A percentile compares a stretch with the other conserved stretches of the same genome.
Evolutionary conservation across 2,329 filamentous ascomycete genomes (phyloP).

Genomic region (Penicillium sp.): DNA sequence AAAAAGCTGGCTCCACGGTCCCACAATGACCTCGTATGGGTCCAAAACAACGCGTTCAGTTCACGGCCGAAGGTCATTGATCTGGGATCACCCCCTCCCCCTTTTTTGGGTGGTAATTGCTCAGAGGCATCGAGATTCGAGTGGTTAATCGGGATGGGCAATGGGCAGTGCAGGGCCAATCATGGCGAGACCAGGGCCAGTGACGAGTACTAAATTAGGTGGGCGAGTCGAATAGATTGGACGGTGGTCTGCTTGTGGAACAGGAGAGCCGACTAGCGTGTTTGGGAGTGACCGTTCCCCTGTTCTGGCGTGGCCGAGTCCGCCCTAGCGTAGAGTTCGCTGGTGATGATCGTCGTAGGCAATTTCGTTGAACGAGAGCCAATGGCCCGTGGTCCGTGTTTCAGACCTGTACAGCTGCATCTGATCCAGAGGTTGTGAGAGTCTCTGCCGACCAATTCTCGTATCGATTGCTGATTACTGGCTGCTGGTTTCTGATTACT

Average conservation of each 20-base stretch:
- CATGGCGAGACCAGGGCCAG: slow-evolving; percentile 2
- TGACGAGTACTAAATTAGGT: slow-evolving; percentile 2
- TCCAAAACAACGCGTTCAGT: slow-evolving; percentile 21
- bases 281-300: slow-evolving; percentile 19
- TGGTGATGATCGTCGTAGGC: slow-evolving; percentile 26
- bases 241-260: slow-evolving; percentile 11
- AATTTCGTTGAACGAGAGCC: slow-evolving; percentile 25
- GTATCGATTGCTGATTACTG: too few species aligned
- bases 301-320: slow-evolving; percentile 18
- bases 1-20: slow-evolving; percentile 10
- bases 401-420: slow-evolving; percentile 20
- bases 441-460: too few species aligned
- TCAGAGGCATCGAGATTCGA: neutral
- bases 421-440: slow-evolving; percentile 4
- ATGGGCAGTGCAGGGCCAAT: slow-evolving; percentile 18
- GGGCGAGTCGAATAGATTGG: slow-evolving; percentile 21
- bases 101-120: slow-evolving; percentile 10
- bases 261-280: slow-evolving; percentile 23
- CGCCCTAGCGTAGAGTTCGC: slow-evolving; percentile 20
- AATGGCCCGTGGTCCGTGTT: slow-evolving; percentile 20
- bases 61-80: neutral
- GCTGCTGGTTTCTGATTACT: too few species aligned
- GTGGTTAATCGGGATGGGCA: too few species aligned
- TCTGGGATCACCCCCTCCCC: neutral
- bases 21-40: slow-evolving; percentile 18